These are phyloP conservation scores for Fonsecaea pugnacius DNA, from an alignment of 2,329 filamentous ascomycete genomes.

Conservation along the genomic window DNA sequence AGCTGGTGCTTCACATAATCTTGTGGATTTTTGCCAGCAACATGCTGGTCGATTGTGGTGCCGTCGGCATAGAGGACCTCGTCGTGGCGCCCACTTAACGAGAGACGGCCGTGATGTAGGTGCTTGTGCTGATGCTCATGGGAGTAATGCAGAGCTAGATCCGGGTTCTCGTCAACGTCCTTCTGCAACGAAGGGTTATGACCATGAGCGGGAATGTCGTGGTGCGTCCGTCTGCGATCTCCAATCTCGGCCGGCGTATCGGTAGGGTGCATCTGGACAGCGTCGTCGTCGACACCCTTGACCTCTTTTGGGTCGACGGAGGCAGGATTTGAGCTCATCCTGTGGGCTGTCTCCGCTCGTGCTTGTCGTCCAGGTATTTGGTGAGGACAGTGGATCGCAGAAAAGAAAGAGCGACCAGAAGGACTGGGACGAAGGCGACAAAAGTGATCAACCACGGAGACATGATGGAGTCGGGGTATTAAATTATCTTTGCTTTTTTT, in stretches of 20 bases:
- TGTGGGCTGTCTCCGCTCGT: constrained; percentile 27
- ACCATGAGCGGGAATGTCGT: constrained; percentile 35
- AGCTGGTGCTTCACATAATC: constrained; percentile 49
- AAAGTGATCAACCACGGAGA: constrained; percentile 34
- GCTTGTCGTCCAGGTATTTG: constrained; percentile 35
- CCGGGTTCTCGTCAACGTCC: constrained; percentile 37
- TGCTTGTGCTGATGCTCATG: constrained; percentile 49
- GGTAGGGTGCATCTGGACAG: constrained; percentile 5
- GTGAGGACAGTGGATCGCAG: constrained; percentile 36
- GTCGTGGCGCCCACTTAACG: constrained; percentile 45
- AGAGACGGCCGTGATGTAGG: constrained; percentile 46
- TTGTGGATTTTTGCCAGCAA: constrained; percentile 44
- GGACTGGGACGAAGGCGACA: constrained; percentile 31
- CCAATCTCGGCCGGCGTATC: constrained; percentile 23
- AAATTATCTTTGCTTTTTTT: constrained; percentile 5
- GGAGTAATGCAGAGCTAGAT: constrained; percentile 45
- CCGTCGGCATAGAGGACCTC: constrained; percentile 57
- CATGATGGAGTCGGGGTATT: constrained; percentile 25
- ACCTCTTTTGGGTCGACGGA: constrained; percentile 18
- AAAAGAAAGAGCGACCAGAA: constrained; percentile 33
- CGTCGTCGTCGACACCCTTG: not conserved
- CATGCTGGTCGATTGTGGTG: constrained; percentile 47
- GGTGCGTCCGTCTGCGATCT: constrained; percentile 23
- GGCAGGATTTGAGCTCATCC: constrained; percentile 23
- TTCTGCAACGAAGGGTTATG: constrained; percentile 36